Evolutionary conservation across 495 filamentous ascomycete genomes (phyloP), one percentile per base, ranked within the genome.

Genomic region (Chlorociboria aeruginascens): DNA sequence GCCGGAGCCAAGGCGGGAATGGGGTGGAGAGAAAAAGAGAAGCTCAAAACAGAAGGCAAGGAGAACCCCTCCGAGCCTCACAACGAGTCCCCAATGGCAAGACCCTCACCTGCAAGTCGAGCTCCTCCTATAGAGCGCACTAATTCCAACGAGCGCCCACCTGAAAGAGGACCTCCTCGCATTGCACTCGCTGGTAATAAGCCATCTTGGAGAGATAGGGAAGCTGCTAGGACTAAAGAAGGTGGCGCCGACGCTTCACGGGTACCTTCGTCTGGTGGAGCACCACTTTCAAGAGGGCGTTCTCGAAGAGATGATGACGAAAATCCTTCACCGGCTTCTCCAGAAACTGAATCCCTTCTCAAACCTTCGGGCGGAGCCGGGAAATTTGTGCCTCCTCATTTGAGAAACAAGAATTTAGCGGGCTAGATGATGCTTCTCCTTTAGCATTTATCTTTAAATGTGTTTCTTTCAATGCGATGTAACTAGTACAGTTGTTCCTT

Each of bases 191-290:
- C 74, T 44, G 79, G 79, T 48, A 69, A 62, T 58, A 80, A 79
- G 63, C 67, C 77, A 32, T 78, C 72, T 57, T 95, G 89, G 89
- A 82, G 89, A 66, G 89, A 95, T n/a, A 77, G 86, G 38, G 69
- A 85, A 64, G 84, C 83, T 39, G 78, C 78, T 52, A 87, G 76
- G 64, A 59, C 61, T 31, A 68, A 60, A 36, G 59, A 40, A 38
- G 53, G 47, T 25, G 52, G 35, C 6, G 33, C 36, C 30, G 35
- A 38, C 33, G 29, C 45, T 38, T 29, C 16, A 49, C 39, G 51
- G 13, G 33, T 50, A 8, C 34, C 52, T 43, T 45, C 40, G 46
- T 48, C 53, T 9, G 53, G 53, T 10, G 53, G 53, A 33, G 54
- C 50, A 16, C 49, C 57, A 17, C 37, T 60, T 9, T 31, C 48